Evolutionary conservation across 2,329 filamentous ascomycete species (phyloP), one percentile per base, ranked within the genome.

Genomic region (Diaporthe batatas): DNA sequence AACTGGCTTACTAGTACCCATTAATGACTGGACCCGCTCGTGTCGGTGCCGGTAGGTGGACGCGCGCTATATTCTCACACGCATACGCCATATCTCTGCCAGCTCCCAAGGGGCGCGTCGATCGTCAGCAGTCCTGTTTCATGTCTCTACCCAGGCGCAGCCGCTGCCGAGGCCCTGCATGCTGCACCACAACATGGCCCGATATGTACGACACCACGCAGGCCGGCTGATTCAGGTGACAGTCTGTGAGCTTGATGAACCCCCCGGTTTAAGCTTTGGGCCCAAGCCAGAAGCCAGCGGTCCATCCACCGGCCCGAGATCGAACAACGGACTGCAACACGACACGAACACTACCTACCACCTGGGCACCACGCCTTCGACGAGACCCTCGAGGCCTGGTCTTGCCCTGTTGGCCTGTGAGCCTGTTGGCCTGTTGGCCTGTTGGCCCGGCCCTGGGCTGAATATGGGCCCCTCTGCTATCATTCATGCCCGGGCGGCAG

Each of bases 121-220:
- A 67, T 67, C 62, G 16, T 53, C 62, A 67, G 62, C 62, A 67
- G n/a, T 39, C 4, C 47, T 53, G 62, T 67, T 67, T 67, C 62
- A 67, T 67, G 62, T 67, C 62, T 34, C 23, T 34, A 53, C 47
- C 62, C 62, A 67, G 32, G 39, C 47, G 62, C 47, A 53, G 62
- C 62, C 62, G 62, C 62, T 67, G 39, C 62, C 62, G 62, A 67
- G 62, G 47, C 62, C 44, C 62, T 67, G 62, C 62, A 67, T 67
- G 21, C 62, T 53, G 62, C 39, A 67, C 62, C 62, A 67, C 62
- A 39, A 29, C n/a, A 67, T 67, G 62, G 32, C 62, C 44, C 29
- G 47, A 49, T 51, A 53, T 67, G 44, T 67, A 67, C 47, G 62
- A 67, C 47, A 67, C 32, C 32, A 21, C 3, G 39, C 62, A 67